Evolutionary conservation across 2,329 filamentous ascomycete species (phyloP).

Genomic region (Colletotrichum lini): DNA sequence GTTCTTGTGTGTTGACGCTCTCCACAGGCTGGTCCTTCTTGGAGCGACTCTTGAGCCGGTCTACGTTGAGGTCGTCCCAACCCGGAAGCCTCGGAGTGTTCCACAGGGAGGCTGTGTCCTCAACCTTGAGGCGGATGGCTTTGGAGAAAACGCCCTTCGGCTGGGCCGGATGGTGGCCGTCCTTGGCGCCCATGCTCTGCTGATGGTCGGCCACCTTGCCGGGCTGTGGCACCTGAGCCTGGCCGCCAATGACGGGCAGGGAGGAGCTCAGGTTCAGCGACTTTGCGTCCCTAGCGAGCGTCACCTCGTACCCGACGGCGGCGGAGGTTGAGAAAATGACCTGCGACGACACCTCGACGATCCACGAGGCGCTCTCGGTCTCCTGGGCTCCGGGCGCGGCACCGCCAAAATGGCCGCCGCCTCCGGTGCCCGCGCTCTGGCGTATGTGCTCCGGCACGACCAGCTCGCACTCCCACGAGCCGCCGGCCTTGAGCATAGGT

Average conservation of each 20-base stretch:
- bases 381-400: slow-evolving; percentile 57
- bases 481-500: slow-evolving; percentile 95
- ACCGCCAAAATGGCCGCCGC: slow-evolving; percentile 62
- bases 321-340: slow-evolving; percentile 94
- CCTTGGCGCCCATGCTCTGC: slow-evolving; percentile 69
- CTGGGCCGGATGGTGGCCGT: slow-evolving; percentile 73
- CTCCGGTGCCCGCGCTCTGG: slow-evolving; percentile 69
- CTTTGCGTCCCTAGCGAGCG: slow-evolving; percentile 88
- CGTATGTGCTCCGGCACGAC: slow-evolving; percentile 84
- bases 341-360: slow-evolving; percentile 92
- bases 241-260: slow-evolving; percentile 61
- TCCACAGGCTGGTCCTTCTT: slow-evolving; percentile 52
- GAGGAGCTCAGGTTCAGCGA: slow-evolving; percentile 77
- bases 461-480: slow-evolving; percentile 85
- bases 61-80: slow-evolving; percentile 64
- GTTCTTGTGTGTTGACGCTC: slow-evolving; percentile 51
- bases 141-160: slow-evolving; percentile 86
- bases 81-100: slow-evolving; percentile 88
- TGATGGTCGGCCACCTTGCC: slow-evolving; percentile 85
- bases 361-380: slow-evolving; percentile 80
- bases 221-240: slow-evolving; percentile 69
- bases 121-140: slow-evolving; percentile 82
- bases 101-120: slow-evolving; percentile 93
- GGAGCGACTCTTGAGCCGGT: slow-evolving; percentile 44
- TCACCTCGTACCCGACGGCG: slow-evolving; percentile 87